A percentile compares a stretch with the other conserved stretches of the same genome.
Conservation (phyloP, 148 eudicot genomes). For the Hydrangea macrophylla region DNA sequence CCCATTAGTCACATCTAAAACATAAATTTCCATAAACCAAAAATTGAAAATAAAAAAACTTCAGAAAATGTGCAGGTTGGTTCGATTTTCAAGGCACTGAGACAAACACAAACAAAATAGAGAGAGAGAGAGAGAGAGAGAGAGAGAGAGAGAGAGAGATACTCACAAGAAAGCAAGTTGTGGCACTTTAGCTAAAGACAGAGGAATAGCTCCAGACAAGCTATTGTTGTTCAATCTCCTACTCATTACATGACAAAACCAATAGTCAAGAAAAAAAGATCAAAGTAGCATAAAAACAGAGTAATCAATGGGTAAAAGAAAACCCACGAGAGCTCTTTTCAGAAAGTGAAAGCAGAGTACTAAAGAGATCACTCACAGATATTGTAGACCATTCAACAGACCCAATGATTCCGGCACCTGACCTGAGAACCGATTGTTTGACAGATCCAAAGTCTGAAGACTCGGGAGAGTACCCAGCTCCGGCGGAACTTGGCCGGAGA, state of each 20-base stretch:
- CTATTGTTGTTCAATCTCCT: slow-evolving; percentile 93
- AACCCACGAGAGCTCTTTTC: slow-evolving; percentile 1
- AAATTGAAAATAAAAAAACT: too few species aligned
- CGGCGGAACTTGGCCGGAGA: slow-evolving; percentile 75
- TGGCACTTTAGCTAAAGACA: slow-evolving; percentile 61
- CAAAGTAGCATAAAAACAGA: slow-evolving; percentile 14
- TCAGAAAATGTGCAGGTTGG: neutral
- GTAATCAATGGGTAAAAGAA: slow-evolving; percentile 11
- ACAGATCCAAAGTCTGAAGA: slow-evolving; percentile 85
- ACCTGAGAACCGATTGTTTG: slow-evolving; percentile 67
- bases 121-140: neutral
- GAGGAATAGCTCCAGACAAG: slow-evolving; percentile 23
- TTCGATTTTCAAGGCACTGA: slow-evolving; percentile 5
- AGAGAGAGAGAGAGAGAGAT: neutral
- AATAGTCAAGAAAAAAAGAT: slow-evolving; percentile 31
- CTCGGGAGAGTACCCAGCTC: slow-evolving; percentile 63
- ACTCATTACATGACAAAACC: slow-evolving; percentile 39
- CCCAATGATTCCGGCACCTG: slow-evolving; percentile 63
- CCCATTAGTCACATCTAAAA: slow-evolving; percentile 12
- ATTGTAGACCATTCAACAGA: slow-evolving; percentile 53
- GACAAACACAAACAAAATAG: slow-evolving; percentile 26
- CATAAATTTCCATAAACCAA: neutral
- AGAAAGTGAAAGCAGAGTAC: slow-evolving; percentile 1
- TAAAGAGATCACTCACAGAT: slow-evolving; percentile 42
- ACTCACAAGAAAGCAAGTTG: slow-evolving; percentile 96